Evolutionary conservation across 345 rosid species (phyloP), one percentile per base, ranked within the genome.

Genomic region (Hypericum perforatum): DNA sequence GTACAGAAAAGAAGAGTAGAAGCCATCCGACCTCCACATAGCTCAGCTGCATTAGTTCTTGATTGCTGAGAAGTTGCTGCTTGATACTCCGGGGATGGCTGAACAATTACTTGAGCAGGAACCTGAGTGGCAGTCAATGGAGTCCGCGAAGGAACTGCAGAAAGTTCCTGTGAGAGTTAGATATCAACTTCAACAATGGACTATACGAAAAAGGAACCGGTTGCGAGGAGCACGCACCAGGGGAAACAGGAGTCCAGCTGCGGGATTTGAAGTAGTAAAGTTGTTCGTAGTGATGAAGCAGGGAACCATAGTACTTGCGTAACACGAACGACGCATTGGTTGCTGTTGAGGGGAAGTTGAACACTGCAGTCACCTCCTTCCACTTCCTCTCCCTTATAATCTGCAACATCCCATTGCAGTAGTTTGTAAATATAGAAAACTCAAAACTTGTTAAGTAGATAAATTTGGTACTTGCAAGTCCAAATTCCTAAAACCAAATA

Each of bases 281-380:
- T 60, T 86, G 92, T 64, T 89, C 97, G 16, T 82, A 94, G 43
- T 81, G 81, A 39, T 66, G 76, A 58, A 94, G 96, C 63, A 94
- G 61, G 36, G 97, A 89, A 53, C 69, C 56, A 57, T 94, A 94
- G 66, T 89, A 86, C 70, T 89, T 94, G 59, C 99, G 95, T 70
- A 94, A 78, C 50, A 89, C 88, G 52, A 78, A 94, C 7, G 99
- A 94, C 11, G 97, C 97, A 54, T 94, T 94, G 39, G 95, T 94
- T 6, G 99, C 99, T 11, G 97, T 94, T 5, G 97, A 86, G 4
- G 99, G 99, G 63, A 94, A 94, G 64, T 86, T 82, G 63, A 94
- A 94, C 11, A 82, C 72, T 46, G 97, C 85, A 55, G 96, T 94
- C 41, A 94, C 94, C 64, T 94, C 99, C 62, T 86, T 94, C 99